Evolutionary conservation across 2,329 filamentous ascomycete species (phyloP).

Genomic region (Corinectria fuckeliana): DNA sequence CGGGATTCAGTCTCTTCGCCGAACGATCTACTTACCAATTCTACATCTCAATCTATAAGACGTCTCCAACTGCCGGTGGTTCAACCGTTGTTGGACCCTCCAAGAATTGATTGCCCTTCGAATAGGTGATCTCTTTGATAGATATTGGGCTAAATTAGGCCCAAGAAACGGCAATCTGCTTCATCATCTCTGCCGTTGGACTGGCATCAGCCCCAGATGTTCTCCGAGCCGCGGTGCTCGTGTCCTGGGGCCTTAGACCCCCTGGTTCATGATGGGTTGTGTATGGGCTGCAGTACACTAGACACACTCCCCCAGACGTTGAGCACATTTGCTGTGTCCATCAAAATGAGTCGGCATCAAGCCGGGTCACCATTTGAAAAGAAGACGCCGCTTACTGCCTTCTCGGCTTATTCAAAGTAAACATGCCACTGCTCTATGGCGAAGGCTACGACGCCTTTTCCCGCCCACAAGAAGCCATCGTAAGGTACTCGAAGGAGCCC

Average conservation of each 20-base stretch:
- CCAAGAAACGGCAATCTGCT: slow-evolving; percentile 31
- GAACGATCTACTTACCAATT: neutral
- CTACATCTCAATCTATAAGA: neutral
- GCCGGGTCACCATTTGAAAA: slow-evolving; percentile 33
- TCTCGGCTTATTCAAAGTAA: slow-evolving; percentile 39
- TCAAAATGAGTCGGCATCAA: slow-evolving; percentile 39
- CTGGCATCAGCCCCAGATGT: slow-evolving; percentile 29
- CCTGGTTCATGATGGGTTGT: slow-evolving; percentile 27
- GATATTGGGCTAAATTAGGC: slow-evolving; percentile 36
- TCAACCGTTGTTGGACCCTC: slow-evolving; percentile 36
- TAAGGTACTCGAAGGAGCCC: slow-evolving; percentile 34
- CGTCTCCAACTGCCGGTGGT: slow-evolving; percentile 32
- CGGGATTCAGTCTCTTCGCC: neutral
- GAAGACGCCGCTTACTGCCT: slow-evolving; percentile 43
- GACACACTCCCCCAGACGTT: slow-evolving; percentile 30
- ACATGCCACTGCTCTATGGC: slow-evolving; percentile 40
- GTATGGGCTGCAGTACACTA: slow-evolving; percentile 5
- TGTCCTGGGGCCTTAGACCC: slow-evolving; percentile 2
- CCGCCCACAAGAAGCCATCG: slow-evolving; percentile 34
- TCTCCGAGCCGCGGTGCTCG: slow-evolving; percentile 25
- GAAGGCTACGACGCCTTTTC: slow-evolving; percentile 37
- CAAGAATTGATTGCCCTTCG: slow-evolving; percentile 42
- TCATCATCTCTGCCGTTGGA: slow-evolving; percentile 21
- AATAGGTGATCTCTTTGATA: slow-evolving; percentile 38
- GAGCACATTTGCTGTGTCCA: slow-evolving; percentile 31